Evolutionary conservation across 768 basidiomycete species (phyloP).

Genomic region (Auriscalpium orientale): DNA sequence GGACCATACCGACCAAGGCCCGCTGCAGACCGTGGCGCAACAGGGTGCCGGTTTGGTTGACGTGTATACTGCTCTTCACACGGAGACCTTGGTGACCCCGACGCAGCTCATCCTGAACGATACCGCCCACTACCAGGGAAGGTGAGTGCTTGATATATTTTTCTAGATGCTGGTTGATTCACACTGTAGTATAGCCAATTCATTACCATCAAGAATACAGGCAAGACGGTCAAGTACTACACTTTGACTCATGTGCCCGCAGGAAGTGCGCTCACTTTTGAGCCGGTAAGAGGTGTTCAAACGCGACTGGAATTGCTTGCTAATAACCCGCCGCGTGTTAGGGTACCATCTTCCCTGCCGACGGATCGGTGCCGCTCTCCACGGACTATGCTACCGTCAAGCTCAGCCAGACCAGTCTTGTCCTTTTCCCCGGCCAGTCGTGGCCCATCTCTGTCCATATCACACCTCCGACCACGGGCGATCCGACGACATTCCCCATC

Average conservation of each 20-base stretch:
- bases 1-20: slow-evolving; percentile 37
- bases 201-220: slow-evolving; percentile 48
- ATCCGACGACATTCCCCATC: slow-evolving; percentile 41
- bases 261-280: slow-evolving; percentile 42
- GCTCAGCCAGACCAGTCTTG: slow-evolving; percentile 38
- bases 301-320: background rate
- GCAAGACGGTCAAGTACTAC: slow-evolving; percentile 34
- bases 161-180: background rate
- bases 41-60: slow-evolving; percentile 44
- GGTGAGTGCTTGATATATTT: slow-evolving; percentile 24
- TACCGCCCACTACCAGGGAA: slow-evolving; percentile 43
- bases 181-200: slow-evolving; percentile 28
- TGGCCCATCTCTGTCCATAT: slow-evolving; percentile 37
- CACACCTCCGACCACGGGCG: slow-evolving; percentile 36
- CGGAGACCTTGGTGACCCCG: slow-evolving; percentile 44
- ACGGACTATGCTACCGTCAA: slow-evolving; percentile 37
- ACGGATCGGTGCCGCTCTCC: slow-evolving; percentile 46
- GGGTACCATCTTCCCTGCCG: slow-evolving; percentile 33
- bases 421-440: slow-evolving; percentile 35
- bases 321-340: slow-evolving; percentile 11
- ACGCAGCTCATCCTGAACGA: slow-evolving; percentile 56
- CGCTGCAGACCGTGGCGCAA: slow-evolving; percentile 43
- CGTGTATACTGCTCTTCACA: slow-evolving; percentile 48
- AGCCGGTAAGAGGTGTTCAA: slow-evolving; percentile 24
- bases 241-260: slow-evolving; percentile 49